phyloP scores from a whole-genome alignment of 129 eudicot genomes.

The Pittosporum tobira region DNA sequence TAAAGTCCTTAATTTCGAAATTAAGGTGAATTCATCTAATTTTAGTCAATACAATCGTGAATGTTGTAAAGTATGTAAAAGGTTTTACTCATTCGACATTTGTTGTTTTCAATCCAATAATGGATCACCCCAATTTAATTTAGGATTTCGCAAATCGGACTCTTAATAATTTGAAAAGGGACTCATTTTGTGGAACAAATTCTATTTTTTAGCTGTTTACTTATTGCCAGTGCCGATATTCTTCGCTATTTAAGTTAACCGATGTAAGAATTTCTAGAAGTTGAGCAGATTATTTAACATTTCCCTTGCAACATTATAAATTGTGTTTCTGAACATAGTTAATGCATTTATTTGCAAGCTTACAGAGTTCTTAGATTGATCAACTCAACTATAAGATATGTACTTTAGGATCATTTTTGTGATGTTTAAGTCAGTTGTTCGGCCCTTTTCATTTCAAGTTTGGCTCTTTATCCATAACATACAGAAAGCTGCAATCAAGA shows the following conservation, averaged over 20 bases:
- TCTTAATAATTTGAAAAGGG: too few species aligned
- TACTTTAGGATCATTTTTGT: neutral
- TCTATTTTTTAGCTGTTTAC: too few species aligned
- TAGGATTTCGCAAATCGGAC: too few species aligned
- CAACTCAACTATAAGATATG: neutral
- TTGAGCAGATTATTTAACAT: neutral
- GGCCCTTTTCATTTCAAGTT: neutral
- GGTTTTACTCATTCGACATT: too few species aligned
- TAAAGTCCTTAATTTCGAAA: too few species aligned
- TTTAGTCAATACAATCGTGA: too few species aligned
- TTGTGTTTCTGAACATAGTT: neutral
- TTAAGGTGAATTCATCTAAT: too few species aligned
- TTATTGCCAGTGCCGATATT: neutral
- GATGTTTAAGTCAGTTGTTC: neutral
- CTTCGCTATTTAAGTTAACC: neutral
- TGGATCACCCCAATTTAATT: too few species aligned
- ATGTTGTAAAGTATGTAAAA: too few species aligned
- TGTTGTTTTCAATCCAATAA: too few species aligned
- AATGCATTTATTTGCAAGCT: neutral
- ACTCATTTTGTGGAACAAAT: too few species aligned
- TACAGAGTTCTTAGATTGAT: neutral
- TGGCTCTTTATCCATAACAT: slow-evolving; percentile 8
- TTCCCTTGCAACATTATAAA: neutral
- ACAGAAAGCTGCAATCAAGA: slow-evolving; percentile 89
- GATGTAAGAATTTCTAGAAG: neutral